Base-by-base conservation (phyloP, 2,329 filamentous ascomycete genomes). In the Aspergillus fijiensis region DNA sequence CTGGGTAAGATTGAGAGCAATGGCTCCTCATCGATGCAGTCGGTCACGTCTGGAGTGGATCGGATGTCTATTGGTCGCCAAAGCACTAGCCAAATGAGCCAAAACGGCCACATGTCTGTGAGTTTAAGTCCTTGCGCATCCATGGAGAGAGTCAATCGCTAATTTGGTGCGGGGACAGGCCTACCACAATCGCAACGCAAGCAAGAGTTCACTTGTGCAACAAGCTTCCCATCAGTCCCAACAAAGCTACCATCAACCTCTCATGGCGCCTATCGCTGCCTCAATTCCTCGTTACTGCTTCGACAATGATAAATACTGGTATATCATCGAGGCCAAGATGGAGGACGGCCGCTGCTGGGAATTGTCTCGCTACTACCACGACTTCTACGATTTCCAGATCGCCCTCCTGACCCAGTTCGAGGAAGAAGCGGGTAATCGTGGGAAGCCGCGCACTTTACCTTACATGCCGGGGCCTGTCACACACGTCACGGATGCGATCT, bases 361-460 rank as follows among this genome's bases (percentile, higher is more conserved):
- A 73, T 80, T 99, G 53, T 94, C 92, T 45, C 87, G 95, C 64
- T 95, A 96, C 72, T 99, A 99, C 72, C 92, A 98, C 75, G 95
- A 98, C 79, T 99, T 99, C 73, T 99, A 98, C 78, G 95, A 98
- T 76, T 94, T 98, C 75, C 95, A 99, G 75, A 98, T 98, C 72
- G 91, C 92, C 33, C 87, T 99, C 9, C 85, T 99, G 52, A 94
- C 92, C 49, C 91, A 86, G 50, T 98, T 97, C 71, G 94, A 95
- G 23, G 87, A 90, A 39, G 95, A 98, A 76, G 94, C 95, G 42
- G 95, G 95, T 57, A 95, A 96, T 71, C 90, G 88, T 19, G 89
- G 89, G 49, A 80, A 92, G 71, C 88, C 89, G 72, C 89, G 95
- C 58, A 92, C 89, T 9, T 79, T 99, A 12, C 95, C 95, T 2